Evolutionary conservation across 1,284 basidiomycete genomes (phyloP), one percentile per base, ranked within the genome.

Genomic region (Rugosomyces carneus): DNA sequence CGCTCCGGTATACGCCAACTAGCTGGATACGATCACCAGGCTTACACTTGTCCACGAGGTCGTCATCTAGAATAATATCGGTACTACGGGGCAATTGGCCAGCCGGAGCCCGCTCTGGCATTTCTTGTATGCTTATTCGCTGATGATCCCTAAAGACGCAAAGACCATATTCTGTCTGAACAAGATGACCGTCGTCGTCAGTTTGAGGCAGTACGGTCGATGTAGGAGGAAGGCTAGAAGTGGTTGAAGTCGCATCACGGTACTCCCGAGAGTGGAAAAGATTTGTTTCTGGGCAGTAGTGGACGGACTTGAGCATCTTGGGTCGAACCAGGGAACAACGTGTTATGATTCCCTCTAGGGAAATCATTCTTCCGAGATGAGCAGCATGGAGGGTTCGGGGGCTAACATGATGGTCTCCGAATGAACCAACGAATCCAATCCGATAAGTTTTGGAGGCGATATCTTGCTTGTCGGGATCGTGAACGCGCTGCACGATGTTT

Each of bases 391-490:
- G 78, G 8, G 93, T 95, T 7, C 96, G 78, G 35, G 96, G 96
- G 66, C 89, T 98, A 67, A 95, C 90, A 66, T 98, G 93, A 64
- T 99, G 92, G 67, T 98, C 94, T 39, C 96, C 96, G 65, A 99
- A 99, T n/a, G 91, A 95, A 45, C 96, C 96, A 54, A 89, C 86
- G 63, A 99, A 81, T n/a, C 95, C 96, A 49, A 97, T 77, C 57
- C 89, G 87, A 66, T 83, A 93, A 52, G 73, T 80, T 62, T 88
- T 93, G 50, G 78, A 80, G 31, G 80, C 72, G 49, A 93, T 81
- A 42, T 90, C 83, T 67, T 93, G 85, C 70, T 96, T 95, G 42
- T 85, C 77, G 5, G 76, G 69, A 63, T 94, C 88, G 59, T 86
- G 80, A 3, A 89, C 71, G 51, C 82, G 80, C 58, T 87, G 75